phyloP scores from a whole-genome alignment of 805 yeast species.

The Metschnikowia bowlesiae region DNA sequence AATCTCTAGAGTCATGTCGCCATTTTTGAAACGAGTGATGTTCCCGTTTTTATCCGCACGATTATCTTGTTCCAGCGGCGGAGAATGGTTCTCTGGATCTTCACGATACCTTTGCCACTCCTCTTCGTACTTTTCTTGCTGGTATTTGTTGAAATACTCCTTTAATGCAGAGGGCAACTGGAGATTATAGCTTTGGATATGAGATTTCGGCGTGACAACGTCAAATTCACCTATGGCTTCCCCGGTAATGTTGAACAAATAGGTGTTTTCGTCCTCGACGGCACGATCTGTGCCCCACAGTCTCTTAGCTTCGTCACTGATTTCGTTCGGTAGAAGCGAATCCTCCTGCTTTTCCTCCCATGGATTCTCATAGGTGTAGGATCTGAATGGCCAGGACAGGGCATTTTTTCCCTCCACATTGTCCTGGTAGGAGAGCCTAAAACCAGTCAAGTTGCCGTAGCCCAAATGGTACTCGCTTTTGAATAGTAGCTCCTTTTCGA shows the following conservation, averaged over 20 bases:
- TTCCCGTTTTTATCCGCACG: conserved; percentile 23
- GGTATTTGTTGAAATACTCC: conserved; percentile 25
- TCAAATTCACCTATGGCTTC: conserved; percentile 41
- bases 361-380: conserved; percentile 37
- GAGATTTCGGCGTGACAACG: conserved; percentile 12
- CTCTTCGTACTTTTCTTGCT: conserved; percentile 22
- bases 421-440: conserved; percentile 61
- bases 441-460: conserved; percentile 72
- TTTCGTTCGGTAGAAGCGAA: conserved; percentile 56
- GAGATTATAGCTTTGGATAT: conserved; percentile 2
- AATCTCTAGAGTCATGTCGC: conserved; percentile 24
- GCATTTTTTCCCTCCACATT: conserved; percentile 39
- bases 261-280: conserved; percentile 17
- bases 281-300: conserved; percentile 46
- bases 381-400: conserved; percentile 57
- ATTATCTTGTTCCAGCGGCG: conserved; percentile 14
- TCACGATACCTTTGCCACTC: conserved; percentile 25
- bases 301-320: conserved; percentile 43
- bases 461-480: conserved; percentile 47
- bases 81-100: conserved; percentile 23
- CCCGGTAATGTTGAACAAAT: conserved; percentile 46
- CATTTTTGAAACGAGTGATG: conserved; percentile 22
- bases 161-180: conserved; percentile 29
- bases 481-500: conserved; percentile 22
- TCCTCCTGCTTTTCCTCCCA: conserved; percentile 46